Conservation (phyloP, 192 early-diverging fungal species). For the Pilaira anomala region DNA sequence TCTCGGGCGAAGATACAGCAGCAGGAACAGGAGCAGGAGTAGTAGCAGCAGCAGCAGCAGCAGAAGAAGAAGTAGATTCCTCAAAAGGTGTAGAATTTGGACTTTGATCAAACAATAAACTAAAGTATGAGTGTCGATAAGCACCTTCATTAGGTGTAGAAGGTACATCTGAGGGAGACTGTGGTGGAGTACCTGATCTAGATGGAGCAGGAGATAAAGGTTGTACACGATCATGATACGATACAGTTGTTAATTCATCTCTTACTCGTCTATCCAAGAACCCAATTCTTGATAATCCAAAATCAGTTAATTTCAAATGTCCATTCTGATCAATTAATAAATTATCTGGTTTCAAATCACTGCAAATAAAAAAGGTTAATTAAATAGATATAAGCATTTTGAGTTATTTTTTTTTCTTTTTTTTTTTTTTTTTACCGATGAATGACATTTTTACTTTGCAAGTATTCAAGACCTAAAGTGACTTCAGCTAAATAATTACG, state of each 20-base stretch:
- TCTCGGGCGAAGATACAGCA: background rate
- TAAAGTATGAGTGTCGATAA: conserved; percentile 40
- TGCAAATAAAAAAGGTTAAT: conserved; percentile 28
- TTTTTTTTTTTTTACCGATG: conserved; percentile 58
- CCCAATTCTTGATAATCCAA: conserved; percentile 83
- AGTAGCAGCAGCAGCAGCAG: background rate
- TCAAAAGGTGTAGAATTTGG: conserved; percentile 36
- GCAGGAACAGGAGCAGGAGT: background rate
- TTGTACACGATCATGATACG: conserved; percentile 1
- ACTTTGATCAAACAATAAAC: conserved; percentile 41
- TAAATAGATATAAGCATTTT: background rate
- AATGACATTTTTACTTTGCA: conserved; percentile 74
- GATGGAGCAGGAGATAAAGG: conserved; percentile 34
- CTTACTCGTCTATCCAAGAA: conserved; percentile 77
- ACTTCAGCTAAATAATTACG: conserved; percentile 83
- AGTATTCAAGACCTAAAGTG: conserved; percentile 80
- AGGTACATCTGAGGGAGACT: conserved; percentile 12
- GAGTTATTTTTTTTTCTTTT: background rate
- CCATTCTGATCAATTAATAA: conserved; percentile 83
- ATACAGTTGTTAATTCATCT: conserved; percentile 43
- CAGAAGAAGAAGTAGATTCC: background rate
- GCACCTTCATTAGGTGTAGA: conserved; percentile 12
- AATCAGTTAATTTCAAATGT: conserved; percentile 85
- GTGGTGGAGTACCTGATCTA: conserved; percentile 33
- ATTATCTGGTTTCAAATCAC: conserved; percentile 87